phyloP scores from a whole-genome alignment of 2,329 filamentous ascomycete species.

The Leptographium lundbergii region DNA sequence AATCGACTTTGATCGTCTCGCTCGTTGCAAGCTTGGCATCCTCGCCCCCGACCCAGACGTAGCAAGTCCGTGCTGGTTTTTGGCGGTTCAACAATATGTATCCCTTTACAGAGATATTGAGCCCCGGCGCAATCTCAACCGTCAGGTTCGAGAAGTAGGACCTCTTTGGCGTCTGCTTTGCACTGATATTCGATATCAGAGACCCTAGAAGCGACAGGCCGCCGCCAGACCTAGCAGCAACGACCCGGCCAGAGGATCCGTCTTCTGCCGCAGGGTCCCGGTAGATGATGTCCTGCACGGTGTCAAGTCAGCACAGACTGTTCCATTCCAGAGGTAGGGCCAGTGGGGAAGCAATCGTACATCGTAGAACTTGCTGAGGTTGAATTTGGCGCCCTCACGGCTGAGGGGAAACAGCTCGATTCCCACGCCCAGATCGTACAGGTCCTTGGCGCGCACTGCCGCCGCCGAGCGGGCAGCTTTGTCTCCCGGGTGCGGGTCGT shows the following conservation, averaged over 20 bases:
- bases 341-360: slow-evolving; percentile 30
- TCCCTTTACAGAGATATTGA: slow-evolving; percentile 84
- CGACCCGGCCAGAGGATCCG: slow-evolving; percentile 42
- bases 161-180: slow-evolving; percentile 74
- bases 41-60: slow-evolving; percentile 81
- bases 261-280: slow-evolving; percentile 61
- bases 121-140: slow-evolving; percentile 71
- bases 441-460: slow-evolving; percentile 78
- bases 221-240: slow-evolving; percentile 45
- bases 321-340: neutral
- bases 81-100: slow-evolving; percentile 84
- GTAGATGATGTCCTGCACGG: slow-evolving; percentile 72
- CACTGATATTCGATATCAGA: slow-evolving; percentile 86
- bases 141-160: slow-evolving; percentile 78
- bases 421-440: slow-evolving; percentile 83
- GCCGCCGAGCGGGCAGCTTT: slow-evolving; percentile 64
- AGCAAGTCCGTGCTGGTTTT: slow-evolving; percentile 67
- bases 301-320: neutral
- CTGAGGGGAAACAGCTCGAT: slow-evolving; percentile 93
- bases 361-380: slow-evolving; percentile 81
- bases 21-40: slow-evolving; percentile 66
- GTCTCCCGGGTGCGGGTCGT: slow-evolving; percentile 64
- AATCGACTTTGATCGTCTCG: slow-evolving; percentile 61
- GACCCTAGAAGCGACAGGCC: slow-evolving; percentile 55
- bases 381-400: slow-evolving; percentile 56